Conservation (phyloP, 2,329 filamentous ascomycete species). For the Trichoderma breve region DNA sequence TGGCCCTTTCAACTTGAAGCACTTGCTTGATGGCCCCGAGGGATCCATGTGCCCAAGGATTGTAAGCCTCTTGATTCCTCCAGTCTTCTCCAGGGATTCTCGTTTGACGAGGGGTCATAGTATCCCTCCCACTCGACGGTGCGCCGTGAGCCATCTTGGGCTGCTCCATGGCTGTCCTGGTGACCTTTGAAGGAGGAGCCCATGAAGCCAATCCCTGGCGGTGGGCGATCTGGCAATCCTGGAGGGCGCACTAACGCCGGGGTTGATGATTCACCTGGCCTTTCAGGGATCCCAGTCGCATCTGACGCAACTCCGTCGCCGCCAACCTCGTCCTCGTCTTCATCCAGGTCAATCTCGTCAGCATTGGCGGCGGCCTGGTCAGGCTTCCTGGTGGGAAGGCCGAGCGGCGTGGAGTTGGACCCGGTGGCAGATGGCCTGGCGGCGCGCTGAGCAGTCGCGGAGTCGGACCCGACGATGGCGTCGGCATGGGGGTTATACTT, state of each 20-base stretch:
- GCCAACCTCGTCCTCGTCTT: slow-evolving; percentile 32
- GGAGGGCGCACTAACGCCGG: slow-evolving; percentile 34
- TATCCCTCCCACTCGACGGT: slow-evolving; percentile 62
- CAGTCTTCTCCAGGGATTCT: slow-evolving; percentile 68
- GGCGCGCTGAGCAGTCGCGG: slow-evolving; percentile 28
- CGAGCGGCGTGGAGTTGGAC: slow-evolving; percentile 40
- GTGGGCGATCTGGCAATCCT: slow-evolving; percentile 35
- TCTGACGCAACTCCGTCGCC: slow-evolving; percentile 20
- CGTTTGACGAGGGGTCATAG: slow-evolving; percentile 66
- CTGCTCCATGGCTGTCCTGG: slow-evolving; percentile 1
- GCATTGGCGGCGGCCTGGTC: slow-evolving; percentile 32
- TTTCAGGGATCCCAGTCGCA: neutral
- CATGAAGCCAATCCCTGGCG: slow-evolving; percentile 20
- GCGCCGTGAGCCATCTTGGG: slow-evolving; percentile 23
- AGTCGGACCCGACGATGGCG: slow-evolving; percentile 36
- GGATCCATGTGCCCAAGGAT: slow-evolving; percentile 47
- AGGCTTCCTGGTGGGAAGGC: slow-evolving; percentile 19
- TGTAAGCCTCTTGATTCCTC: slow-evolving; percentile 48
- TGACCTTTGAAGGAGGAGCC: slow-evolving; percentile 7
- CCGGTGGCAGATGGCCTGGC: slow-evolving; percentile 32
- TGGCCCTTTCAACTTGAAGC: neutral
- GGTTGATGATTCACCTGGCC: slow-evolving; percentile 7
- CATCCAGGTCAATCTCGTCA: slow-evolving; percentile 47
- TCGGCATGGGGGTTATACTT: slow-evolving; percentile 60
- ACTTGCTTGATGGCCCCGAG: slow-evolving; percentile 13